Base-by-base conservation (phyloP, 2,329 filamentous ascomycete genomes). In the Xylariaceae sp. region DNA sequence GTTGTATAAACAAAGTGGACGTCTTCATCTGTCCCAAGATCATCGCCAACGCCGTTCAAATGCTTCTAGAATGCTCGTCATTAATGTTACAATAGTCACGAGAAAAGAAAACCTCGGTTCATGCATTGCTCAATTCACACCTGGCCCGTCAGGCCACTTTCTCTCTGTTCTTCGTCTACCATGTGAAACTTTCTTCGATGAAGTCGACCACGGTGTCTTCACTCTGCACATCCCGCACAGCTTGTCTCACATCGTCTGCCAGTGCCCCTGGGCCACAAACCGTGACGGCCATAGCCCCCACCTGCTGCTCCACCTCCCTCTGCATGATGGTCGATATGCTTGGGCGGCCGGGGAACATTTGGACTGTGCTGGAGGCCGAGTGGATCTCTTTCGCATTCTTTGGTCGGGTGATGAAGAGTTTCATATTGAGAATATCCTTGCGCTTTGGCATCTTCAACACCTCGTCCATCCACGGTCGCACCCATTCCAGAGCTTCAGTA, bases 301-400 rank as follows among this genome's bases (percentile, higher is more conserved):
- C 75, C 66, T 94, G 89, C 61, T 87, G 82, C 61, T 85, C 79
- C 15, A 91, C 86, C 72, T 96, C 92, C 70, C 87, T 86, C 55
- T 83, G 78, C 42, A 97, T 73, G n/a, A 97, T 72, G 0, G 87
- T 82, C 17, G 83, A 78, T 40, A 95, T 81, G 63, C 95, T 90
- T 10, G 92, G 92, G 57, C 91, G 83, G 2, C 94, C 92, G 1
- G 90, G 87, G 67, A 89, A 90, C 86, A 97, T 94, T 70, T 91
- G 89, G 47, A 97, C 90, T 5, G 87, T 92, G 2, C 80, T 77
- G 48, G 84, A 89, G 4, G 86, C 83, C 42, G 83, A 89, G 59
- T 84, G 77, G 45, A 95, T 87, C 63, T 95, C 88, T 65, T 84
- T 86, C n/a, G 86, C 83, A 65, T 86, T 89, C 60, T 88, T 85